These are phyloP conservation scores for Cytospora piceicola DNA, from an alignment of 2,329 filamentous ascomycete genomes.

Conservation along the genomic window DNA sequence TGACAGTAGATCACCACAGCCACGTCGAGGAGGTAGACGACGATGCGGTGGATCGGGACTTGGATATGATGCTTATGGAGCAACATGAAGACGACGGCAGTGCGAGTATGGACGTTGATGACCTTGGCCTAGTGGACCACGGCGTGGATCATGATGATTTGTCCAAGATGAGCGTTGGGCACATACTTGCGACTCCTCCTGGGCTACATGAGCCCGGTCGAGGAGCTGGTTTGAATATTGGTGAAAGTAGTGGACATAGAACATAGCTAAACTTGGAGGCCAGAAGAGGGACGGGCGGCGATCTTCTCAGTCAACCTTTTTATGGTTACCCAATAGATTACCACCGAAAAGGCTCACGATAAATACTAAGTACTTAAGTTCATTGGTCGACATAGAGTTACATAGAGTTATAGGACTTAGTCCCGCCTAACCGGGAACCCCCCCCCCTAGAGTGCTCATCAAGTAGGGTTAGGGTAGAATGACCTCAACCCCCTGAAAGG, in stretches of 20 bases:
- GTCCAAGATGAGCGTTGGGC: slow-evolving; percentile 34
- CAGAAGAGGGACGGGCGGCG: neutral
- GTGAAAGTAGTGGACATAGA: neutral
- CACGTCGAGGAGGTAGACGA: slow-evolving; percentile 31
- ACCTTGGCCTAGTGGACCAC: slow-evolving; percentile 5
- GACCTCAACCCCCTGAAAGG: slow-evolving; percentile 15
- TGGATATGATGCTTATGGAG: slow-evolving; percentile 56
- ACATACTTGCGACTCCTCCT: slow-evolving; percentile 30
- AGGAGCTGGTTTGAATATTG: slow-evolving; percentile 2
- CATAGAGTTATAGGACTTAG: neutral
- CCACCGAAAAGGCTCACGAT: neutral
- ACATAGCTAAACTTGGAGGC: neutral
- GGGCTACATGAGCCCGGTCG: slow-evolving; percentile 20
- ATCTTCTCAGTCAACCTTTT: neutral
- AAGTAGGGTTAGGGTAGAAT: slow-evolving; percentile 30
- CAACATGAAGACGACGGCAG: slow-evolving; percentile 47
- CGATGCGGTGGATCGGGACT: slow-evolving; percentile 49
- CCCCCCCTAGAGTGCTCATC: neutral
- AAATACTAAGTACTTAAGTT: neutral
- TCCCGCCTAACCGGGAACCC: neutral
- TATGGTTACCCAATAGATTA: slow-evolving; percentile 21
- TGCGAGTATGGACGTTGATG: slow-evolving; percentile 32
- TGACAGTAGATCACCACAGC: slow-evolving; percentile 46
- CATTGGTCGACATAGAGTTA: no score
- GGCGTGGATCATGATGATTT: slow-evolving; percentile 23